phyloP scores from a whole-genome alignment of 768 basidiomycete species.

The Leccinum subtestaceum region DNA sequence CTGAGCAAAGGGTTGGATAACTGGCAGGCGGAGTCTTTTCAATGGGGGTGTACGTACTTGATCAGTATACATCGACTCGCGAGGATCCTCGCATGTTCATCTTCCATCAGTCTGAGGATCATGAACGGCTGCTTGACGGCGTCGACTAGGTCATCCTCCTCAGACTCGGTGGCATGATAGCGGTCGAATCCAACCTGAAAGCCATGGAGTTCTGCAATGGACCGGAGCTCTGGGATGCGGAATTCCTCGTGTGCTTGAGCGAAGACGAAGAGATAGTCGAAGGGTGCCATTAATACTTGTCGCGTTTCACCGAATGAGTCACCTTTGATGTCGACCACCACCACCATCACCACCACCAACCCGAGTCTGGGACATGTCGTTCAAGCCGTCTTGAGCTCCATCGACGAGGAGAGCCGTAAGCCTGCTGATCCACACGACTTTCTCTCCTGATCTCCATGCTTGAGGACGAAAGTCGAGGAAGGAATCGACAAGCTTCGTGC shows the following conservation, averaged over 20 bases:
- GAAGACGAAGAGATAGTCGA: slow-evolving; percentile 64
- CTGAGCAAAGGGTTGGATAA: slow-evolving; percentile 36
- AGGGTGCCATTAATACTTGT: slow-evolving; percentile 15
- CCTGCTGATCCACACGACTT: background rate
- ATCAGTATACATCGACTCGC: slow-evolving; percentile 78
- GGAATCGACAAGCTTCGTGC: slow-evolving; percentile 51
- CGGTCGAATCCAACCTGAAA: slow-evolving; percentile 52
- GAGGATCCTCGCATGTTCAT: slow-evolving; percentile 71
- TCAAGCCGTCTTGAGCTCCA: slow-evolving; percentile 33
- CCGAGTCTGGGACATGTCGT: slow-evolving; percentile 25
- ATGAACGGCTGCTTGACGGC: slow-evolving; percentile 62
- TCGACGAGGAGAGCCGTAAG: slow-evolving; percentile 35
- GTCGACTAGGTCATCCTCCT: slow-evolving; percentile 44
- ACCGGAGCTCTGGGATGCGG: slow-evolving; percentile 77
- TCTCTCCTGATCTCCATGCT: background rate
- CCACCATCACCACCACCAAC: slow-evolving; percentile 1
- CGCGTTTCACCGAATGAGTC: background rate
- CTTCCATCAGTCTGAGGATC: slow-evolving; percentile 62
- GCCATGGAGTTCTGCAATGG: slow-evolving; percentile 69
- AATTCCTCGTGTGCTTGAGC: slow-evolving; percentile 82
- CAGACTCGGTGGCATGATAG: slow-evolving; percentile 30
- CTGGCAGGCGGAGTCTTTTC: no score
- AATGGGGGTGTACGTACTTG: slow-evolving; percentile 49
- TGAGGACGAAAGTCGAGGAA: slow-evolving; percentile 41
- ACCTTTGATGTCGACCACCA: slow-evolving; percentile 18